phyloP scores from a whole-genome alignment of 306 rosid species.

The Medicago lupulina region DNA sequence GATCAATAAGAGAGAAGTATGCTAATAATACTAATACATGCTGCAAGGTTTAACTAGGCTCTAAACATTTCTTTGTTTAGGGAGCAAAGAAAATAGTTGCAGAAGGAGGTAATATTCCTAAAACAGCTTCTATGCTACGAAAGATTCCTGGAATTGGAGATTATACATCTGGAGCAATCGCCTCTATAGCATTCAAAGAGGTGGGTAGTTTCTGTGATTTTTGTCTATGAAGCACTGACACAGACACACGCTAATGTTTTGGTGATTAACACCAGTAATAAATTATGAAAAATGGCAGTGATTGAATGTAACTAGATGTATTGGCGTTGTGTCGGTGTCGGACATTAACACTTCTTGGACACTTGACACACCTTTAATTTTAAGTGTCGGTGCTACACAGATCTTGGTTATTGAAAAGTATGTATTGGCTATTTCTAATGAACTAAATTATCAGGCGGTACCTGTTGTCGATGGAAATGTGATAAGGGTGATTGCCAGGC shows the following conservation, averaged over 20 bases:
- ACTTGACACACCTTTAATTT: too few species aligned
- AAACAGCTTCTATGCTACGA: conserved; percentile 63
- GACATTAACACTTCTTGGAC: too few species aligned
- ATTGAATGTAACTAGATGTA: too few species aligned
- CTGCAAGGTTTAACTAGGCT: conserved; percentile 16
- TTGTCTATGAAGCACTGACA: too few species aligned
- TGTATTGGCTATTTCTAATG: conserved; percentile 40
- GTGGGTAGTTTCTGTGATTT: conserved; percentile 51
- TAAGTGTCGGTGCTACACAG: too few species aligned
- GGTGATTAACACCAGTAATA: too few species aligned
- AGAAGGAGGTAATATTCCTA: conserved; percentile 72
- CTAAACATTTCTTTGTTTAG: conserved; percentile 51
- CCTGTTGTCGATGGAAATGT: conserved; percentile 98
- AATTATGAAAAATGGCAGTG: too few species aligned
- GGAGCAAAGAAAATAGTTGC: conserved; percentile 83
- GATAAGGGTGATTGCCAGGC: conserved; percentile 85
- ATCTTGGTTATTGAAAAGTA: conserved; percentile 29
- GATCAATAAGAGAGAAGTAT: conserved; percentile 10
- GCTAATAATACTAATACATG: conserved; percentile 11
- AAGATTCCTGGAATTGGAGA: conserved; percentile 87
- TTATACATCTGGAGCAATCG: conserved; percentile 90
- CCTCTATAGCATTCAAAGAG: conserved; percentile 91
- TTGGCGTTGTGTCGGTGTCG: too few species aligned
- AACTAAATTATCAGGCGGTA: conserved; percentile 63
- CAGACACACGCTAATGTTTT: too few species aligned